These are phyloP conservation scores for Davidsoniella eucalypti DNA, from an alignment of 2,329 filamentous ascomycete genomes.

Conservation along the genomic window DNA sequence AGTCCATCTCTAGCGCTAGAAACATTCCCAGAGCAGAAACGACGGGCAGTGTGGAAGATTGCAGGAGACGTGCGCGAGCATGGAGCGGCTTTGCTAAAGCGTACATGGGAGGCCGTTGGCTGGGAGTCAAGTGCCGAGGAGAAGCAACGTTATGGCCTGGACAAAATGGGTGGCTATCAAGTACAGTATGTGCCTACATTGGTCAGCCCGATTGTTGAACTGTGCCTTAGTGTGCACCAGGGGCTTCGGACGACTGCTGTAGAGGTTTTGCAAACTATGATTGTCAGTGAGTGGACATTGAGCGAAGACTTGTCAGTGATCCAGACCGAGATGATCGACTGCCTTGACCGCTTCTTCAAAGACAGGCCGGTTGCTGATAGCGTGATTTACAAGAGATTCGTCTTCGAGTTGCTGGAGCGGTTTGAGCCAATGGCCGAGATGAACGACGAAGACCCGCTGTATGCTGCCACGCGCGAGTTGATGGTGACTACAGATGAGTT, in stretches of 20 bases:
- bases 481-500: conserved; percentile 79
- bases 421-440: conserved; percentile 56
- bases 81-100: conserved; percentile 69
- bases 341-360: conserved; percentile 79
- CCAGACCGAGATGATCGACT: conserved; percentile 93
- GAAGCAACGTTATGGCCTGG: conserved; percentile 55
- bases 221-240: conserved; percentile 90
- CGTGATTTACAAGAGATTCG: conserved; percentile 81
- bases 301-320: conserved; percentile 84
- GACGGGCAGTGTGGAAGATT: conserved; percentile 95
- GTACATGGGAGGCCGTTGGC: conserved; percentile 87
- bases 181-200: conserved; percentile 93
- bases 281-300: conserved; percentile 92
- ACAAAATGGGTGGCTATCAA: conserved; percentile 87
- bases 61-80: conserved; percentile 88
- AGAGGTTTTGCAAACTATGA: conserved; percentile 92
- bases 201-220: conserved; percentile 78
- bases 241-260: conserved; percentile 79
- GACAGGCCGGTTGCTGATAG: conserved; percentile 74
- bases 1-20: conserved; percentile 81
- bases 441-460: conserved; percentile 51
- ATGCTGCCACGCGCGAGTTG: conserved; percentile 58
- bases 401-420: conserved; percentile 64
- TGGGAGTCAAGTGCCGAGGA: conserved; percentile 85
- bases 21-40: conserved; percentile 92